Percentiles rank a stretch among this genome's conserved stretches.
Evolutionary conservation across 805 yeast genomes (phyloP).

Genomic region (Helenozyma baotianmanensis): DNA sequence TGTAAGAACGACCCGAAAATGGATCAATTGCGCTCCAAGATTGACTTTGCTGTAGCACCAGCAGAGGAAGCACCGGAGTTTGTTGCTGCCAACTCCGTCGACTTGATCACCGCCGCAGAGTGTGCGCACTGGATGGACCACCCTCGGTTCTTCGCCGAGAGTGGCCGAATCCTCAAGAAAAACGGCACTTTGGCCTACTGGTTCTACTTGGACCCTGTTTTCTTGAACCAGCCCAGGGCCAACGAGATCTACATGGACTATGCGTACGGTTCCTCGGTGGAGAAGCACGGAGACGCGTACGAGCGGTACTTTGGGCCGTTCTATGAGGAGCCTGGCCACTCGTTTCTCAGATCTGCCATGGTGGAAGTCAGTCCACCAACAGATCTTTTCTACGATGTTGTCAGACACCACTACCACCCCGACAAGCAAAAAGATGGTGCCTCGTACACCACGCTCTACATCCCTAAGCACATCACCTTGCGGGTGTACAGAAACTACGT

Average conservation of each 20-base stretch:
- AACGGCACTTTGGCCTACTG: conserved; percentile 72
- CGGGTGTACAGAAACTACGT: conserved; percentile 23
- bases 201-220: conserved; percentile 74
- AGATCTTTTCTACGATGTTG: conserved; percentile 20
- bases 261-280: conserved; percentile 34
- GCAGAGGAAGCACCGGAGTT: conserved; percentile 24
- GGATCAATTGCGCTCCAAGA: conserved; percentile 6
- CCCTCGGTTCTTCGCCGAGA: conserved; percentile 45
- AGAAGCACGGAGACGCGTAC: conserved; percentile 13
- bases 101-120: conserved; percentile 74
- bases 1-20: conserved; percentile 19
- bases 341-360: conserved; percentile 31
- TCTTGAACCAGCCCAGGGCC: conserved; percentile 48
- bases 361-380: conserved; percentile 33
- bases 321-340: conserved; percentile 47
- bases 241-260: conserved; percentile 50
- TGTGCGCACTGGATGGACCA: conserved; percentile 84
- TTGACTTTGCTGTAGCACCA: conserved; percentile 20
- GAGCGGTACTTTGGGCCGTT: conserved; percentile 48
- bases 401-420: conserved; percentile 24
- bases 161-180: conserved; percentile 46
- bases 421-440: conserved; percentile 14
- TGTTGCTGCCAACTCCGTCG: conserved; percentile 37
- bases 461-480: conserved; percentile 17
- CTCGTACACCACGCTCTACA: conserved; percentile 18